Conservation (phyloP, 345 rosid genomes). For the Moricandia arvensis region DNA sequence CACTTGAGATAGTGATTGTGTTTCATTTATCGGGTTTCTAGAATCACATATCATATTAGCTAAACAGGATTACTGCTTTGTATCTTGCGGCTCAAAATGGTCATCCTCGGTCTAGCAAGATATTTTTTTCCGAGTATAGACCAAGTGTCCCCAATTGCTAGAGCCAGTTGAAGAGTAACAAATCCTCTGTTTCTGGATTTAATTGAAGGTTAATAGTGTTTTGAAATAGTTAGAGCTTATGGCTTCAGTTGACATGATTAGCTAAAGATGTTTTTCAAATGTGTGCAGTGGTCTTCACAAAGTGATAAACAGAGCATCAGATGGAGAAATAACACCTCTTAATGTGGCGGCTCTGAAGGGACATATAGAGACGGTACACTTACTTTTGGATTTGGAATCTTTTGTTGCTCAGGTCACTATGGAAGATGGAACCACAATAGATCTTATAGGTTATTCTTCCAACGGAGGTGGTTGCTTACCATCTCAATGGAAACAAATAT, state of each 20-base stretch:
- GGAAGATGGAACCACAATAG: conserved; percentile 46
- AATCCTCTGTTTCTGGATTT: conserved; percentile 48
- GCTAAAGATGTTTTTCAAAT: conserved; percentile 4
- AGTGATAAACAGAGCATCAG: conserved; percentile 76
- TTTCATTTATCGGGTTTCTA: conserved; percentile 23
- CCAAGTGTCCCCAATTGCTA: conserved; percentile 65
- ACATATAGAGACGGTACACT: conserved; percentile 53
- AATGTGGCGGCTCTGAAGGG: conserved; percentile 94
- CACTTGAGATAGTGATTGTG: conserved; percentile 12
- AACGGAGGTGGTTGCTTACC: too few relatives aligned
- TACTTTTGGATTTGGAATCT: neutral
- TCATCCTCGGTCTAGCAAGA: conserved; percentile 73
- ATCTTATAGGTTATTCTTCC: conserved; percentile 65
- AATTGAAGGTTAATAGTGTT: conserved; percentile 43
- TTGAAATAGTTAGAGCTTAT: neutral
- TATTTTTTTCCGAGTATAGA: conserved; percentile 77
- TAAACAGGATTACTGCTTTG: conserved; percentile 90
- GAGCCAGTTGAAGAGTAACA: conserved; percentile 44
- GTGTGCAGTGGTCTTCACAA: conserved; percentile 53
- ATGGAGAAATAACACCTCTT: conserved; percentile 89
- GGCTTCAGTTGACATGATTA: neutral
- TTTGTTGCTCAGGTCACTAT: neutral
- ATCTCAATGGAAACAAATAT: too few relatives aligned
- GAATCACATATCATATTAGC: conserved; percentile 80
- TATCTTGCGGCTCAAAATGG: conserved; percentile 93